These are phyloP conservation scores for Datisca glomerata DNA, from an alignment of 306 rosid genomes.

Conservation along the genomic window DNA sequence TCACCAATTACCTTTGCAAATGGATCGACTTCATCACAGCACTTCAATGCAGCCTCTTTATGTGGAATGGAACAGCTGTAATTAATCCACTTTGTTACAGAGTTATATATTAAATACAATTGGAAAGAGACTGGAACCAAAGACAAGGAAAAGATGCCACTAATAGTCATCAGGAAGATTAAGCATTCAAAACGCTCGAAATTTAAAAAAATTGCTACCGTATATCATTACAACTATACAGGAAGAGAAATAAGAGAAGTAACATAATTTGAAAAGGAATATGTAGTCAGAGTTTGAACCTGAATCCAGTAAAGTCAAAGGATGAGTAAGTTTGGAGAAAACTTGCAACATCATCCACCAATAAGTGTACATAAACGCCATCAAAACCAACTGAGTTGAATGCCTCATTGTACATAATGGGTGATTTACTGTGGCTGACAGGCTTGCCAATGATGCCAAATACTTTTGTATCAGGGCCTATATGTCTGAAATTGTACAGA, in stretches of 20 bases:
- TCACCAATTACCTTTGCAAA: constrained; percentile 64
- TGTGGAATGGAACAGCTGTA: constrained; percentile 75
- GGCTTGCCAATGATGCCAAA: constrained; percentile 89
- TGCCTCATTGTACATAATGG: constrained; percentile 50
- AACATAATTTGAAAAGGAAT: not conserved
- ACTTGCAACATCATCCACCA: constrained; percentile 73
- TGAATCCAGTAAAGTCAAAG: constrained; percentile 77
- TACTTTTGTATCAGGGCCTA: constrained; percentile 73
- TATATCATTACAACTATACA: not conserved
- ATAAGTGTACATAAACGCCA: constrained; percentile 61
- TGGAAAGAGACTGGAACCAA: no score
- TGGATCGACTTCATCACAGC: constrained; percentile 90
- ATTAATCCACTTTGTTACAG: constrained; percentile 19
- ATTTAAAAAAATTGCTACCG: not conserved
- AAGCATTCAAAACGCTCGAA: not conserved
- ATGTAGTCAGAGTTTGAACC: constrained; percentile 29
- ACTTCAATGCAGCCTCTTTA: constrained; percentile 67
- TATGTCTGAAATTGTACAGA: constrained; percentile 57
- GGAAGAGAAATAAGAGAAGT: not conserved
- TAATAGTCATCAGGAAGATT: no score
- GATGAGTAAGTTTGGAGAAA: constrained; percentile 73
- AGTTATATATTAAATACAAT: no score
- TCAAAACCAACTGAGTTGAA: constrained; percentile 66
- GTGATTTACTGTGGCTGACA: constrained; percentile 85
- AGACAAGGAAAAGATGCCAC: no score